phyloP scores from a whole-genome alignment of 768 basidiomycete species.

The Sarcomyxa edulis region DNA sequence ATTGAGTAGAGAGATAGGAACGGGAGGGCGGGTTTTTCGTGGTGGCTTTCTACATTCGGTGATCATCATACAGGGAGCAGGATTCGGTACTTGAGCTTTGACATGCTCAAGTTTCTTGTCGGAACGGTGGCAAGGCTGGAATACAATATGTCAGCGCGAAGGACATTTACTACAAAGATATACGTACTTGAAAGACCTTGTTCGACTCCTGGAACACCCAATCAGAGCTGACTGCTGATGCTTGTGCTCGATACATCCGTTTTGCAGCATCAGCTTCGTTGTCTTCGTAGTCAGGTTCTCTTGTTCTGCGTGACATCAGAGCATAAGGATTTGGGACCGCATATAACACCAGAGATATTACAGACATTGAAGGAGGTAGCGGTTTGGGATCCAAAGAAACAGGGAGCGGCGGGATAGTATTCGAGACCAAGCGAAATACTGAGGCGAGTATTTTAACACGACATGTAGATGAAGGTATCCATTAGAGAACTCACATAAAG shows the following conservation, averaged over 20 bases:
- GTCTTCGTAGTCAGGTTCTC: constrained; percentile 48
- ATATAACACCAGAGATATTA: not conserved
- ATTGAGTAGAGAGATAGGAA: constrained; percentile 18
- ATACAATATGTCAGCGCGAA: not conserved
- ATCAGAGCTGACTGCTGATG: constrained; percentile 33
- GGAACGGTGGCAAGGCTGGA: not conserved
- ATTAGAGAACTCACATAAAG: not conserved
- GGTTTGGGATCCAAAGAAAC: constrained; percentile 40
- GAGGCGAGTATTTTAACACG: not conserved
- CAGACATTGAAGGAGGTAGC: constrained; percentile 33
- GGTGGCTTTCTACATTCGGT: constrained; percentile 21
- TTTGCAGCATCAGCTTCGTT: constrained; percentile 32
- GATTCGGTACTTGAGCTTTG: not conserved
- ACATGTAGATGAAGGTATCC: not conserved
- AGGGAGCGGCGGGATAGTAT: constrained; percentile 25
- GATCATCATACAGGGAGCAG: constrained; percentile 22
- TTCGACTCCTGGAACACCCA: constrained; percentile 20
- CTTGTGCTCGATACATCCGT: constrained; percentile 32
- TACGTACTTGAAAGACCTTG: constrained; percentile 12
- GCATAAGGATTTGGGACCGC: not conserved
- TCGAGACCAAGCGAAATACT: constrained; percentile 50
- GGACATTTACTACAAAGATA: not conserved
- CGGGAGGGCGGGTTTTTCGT: constrained; percentile 38
- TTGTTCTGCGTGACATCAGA: constrained; percentile 26
- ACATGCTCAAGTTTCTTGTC: constrained; percentile 8